Conservation (phyloP, 192 early-diverging fungal genomes). For the Podila clonocystis region DNA sequence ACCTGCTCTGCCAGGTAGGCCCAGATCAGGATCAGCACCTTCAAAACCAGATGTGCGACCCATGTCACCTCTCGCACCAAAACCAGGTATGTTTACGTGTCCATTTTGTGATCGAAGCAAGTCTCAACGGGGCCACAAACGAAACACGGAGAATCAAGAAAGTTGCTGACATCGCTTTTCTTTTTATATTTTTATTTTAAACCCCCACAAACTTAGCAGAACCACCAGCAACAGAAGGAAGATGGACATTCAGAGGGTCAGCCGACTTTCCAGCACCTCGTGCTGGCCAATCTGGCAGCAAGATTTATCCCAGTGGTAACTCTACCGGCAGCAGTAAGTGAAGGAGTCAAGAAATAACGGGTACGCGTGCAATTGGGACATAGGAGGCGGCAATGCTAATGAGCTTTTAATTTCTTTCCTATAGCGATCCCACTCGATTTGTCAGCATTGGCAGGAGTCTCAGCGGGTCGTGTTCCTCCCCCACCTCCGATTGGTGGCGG, state of each 20-base stretch:
- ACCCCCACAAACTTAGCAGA: conserved; percentile 21
- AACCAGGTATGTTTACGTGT: neutral
- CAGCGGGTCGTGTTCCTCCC: conserved; percentile 14
- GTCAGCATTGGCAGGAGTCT: conserved; percentile 9
- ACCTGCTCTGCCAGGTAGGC: conserved; percentile 24
- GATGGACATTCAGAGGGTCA: conserved; percentile 52
- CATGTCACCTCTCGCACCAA: conserved; percentile 9
- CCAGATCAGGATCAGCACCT: conserved; percentile 36
- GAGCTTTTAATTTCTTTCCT: neutral
- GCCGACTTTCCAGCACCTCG: conserved; percentile 50
- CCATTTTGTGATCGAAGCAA: too few relatives aligned
- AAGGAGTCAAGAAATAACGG: too few relatives aligned
- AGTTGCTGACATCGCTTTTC: too few relatives aligned
- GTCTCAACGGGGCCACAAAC: neutral
- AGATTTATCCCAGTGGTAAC: conserved; percentile 51
- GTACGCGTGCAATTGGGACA: neutral
- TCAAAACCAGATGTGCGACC: conserved; percentile 22
- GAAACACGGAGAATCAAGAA: too few relatives aligned
- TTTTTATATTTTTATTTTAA: too few relatives aligned
- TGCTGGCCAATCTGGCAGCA: conserved; percentile 16
- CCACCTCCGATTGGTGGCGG: conserved; percentile 15
- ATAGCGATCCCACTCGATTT: conserved; percentile 11
- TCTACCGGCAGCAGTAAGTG: conserved; percentile 52
- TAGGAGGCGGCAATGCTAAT: neutral
- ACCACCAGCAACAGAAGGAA: conserved; percentile 54